Percentiles rank a stretch among this genome's conserved stretches.
These are phyloP conservation scores for Sungouiella thailandica DNA, from an alignment of 805 yeast species.

Conservation along the genomic window DNA sequence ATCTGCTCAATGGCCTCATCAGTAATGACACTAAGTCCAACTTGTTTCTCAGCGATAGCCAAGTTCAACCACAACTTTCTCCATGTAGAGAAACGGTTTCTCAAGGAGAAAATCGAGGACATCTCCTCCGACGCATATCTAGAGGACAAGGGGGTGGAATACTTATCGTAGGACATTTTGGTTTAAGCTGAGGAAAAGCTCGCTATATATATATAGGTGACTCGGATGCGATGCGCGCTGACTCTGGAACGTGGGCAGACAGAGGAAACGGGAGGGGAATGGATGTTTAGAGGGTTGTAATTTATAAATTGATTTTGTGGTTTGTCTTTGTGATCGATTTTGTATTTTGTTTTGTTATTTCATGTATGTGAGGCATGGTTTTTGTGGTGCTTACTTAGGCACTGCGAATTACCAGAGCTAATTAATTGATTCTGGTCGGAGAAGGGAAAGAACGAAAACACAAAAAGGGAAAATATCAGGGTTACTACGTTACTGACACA, in stretches of 20 bases:
- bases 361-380: no score
- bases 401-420: no score
- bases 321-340: no score
- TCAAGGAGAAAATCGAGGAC: conserved; percentile 85
- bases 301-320: no score
- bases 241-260: not conserved
- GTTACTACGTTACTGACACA: no score
- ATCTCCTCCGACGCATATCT: conserved; percentile 98
- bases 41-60: conserved; percentile 91
- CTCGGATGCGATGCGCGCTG: conserved; percentile 3
- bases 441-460: no score
- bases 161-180: conserved; percentile 55
- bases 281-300: not conserved
- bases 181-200: not conserved
- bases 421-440: no score
- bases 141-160: conserved; percentile 89
- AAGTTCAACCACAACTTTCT: conserved; percentile 93
- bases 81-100: conserved; percentile 97
- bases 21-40: conserved; percentile 78
- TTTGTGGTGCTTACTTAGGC: no score
- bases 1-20: conserved; percentile 91
- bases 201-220: conserved; percentile 1
- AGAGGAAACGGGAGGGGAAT: not conserved
- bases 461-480: no score
- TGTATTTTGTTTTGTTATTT: no score